Evolutionary conservation across 2,329 filamentous ascomycete species (phyloP).

Genomic region (Diaporthe ilicicola): DNA sequence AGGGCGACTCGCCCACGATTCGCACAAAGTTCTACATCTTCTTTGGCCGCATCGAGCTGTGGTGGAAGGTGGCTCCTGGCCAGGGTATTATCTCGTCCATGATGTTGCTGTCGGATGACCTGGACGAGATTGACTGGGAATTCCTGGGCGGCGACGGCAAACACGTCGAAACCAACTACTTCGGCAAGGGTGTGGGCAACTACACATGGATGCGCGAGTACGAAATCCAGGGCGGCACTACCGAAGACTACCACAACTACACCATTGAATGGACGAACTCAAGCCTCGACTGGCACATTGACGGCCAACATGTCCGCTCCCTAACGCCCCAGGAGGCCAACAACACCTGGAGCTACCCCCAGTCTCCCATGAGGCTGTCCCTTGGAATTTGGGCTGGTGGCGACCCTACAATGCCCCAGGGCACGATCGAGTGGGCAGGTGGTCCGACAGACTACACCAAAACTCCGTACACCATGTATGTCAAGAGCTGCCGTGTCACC

Average conservation of each 20-base stretch:
- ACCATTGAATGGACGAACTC: slow-evolving; percentile 77
- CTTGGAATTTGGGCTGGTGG: slow-evolving; percentile 74
- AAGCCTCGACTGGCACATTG: slow-evolving; percentile 73
- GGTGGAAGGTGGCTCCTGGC: slow-evolving; percentile 79
- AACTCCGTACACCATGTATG: slow-evolving; percentile 77
- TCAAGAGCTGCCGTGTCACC: slow-evolving; percentile 66
- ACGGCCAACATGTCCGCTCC: slow-evolving; percentile 71
- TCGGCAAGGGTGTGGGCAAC: slow-evolving; percentile 76
- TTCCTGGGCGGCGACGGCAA: slow-evolving; percentile 74
- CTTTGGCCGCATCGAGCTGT: slow-evolving; percentile 81
- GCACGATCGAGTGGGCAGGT: slow-evolving; percentile 75
- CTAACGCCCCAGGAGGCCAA: slow-evolving; percentile 69
- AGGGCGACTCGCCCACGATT: slow-evolving; percentile 81
- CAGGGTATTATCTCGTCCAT: slow-evolving; percentile 82
- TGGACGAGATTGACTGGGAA: slow-evolving; percentile 91
- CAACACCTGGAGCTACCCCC: slow-evolving; percentile 72
- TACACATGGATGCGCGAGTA: slow-evolving; percentile 70
- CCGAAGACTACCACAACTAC: slow-evolving; percentile 76
- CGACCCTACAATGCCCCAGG: slow-evolving; percentile 60
- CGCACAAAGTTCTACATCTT: slow-evolving; percentile 86
- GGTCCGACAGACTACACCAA: slow-evolving; percentile 71
- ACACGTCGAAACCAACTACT: slow-evolving; percentile 77
- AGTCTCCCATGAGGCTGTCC: slow-evolving; percentile 78
- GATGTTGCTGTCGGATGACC: slow-evolving; percentile 83
- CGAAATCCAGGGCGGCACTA: slow-evolving; percentile 60